Evolutionary conservation across 148 eudicot species (phyloP).

Genomic region (Tetragonia tetragonoides): DNA sequence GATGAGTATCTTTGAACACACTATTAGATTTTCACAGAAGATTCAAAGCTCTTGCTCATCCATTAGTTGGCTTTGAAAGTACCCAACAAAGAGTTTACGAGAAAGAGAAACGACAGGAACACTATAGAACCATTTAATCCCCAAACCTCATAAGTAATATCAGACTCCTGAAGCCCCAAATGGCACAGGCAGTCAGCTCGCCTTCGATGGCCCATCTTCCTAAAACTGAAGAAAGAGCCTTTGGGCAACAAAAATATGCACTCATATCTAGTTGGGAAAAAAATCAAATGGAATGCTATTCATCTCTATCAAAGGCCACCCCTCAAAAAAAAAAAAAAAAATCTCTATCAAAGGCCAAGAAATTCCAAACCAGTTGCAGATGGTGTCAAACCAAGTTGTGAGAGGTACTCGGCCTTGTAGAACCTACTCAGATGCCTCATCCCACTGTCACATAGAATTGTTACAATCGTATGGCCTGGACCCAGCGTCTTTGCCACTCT

Average conservation of each 20-base stretch:
- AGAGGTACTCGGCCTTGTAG: constrained; percentile 57
- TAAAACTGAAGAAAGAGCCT: neutral
- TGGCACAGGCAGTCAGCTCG: neutral
- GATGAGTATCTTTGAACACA: no score
- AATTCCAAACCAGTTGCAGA: constrained; percentile 70
- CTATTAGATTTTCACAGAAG: no score
- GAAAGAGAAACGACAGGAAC: no score
- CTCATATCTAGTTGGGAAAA: neutral
- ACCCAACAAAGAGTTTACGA: no score
- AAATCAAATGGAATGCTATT: neutral
- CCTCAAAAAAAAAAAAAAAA: no score
- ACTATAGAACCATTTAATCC: no score
- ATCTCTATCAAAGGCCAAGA: constrained; percentile 25
- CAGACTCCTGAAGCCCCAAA: no score
- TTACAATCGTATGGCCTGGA: constrained; percentile 87
- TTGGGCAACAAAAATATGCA: neutral
- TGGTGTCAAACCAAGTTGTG: constrained; percentile 61
- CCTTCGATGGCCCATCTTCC: neutral
- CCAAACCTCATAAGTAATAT: no score
- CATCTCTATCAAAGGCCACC: no score
- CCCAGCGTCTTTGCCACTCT: constrained; percentile 76
- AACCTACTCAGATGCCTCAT: constrained; percentile 96
- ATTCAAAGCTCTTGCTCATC: neutral
- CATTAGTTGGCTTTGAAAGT: neutral
- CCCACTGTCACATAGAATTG: constrained; percentile 87